Conservation (phyloP, 306 rosid genomes). For the Potentilla sterilis region DNA sequence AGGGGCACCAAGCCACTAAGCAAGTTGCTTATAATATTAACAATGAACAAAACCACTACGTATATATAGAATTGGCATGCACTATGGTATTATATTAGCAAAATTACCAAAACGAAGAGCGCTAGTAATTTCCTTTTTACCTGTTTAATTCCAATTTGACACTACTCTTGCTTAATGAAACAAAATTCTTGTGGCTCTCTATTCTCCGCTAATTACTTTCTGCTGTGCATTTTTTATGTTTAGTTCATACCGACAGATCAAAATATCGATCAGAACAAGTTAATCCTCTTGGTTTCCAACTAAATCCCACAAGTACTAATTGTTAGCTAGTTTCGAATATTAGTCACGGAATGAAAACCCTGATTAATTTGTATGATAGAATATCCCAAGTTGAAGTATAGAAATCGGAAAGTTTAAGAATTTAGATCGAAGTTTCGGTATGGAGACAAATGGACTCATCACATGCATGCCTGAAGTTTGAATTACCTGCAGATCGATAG, state of each 20-base stretch:
- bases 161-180: constrained; percentile 1
- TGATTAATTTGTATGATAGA: background rate
- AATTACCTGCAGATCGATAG: background rate
- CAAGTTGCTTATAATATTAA: constrained; percentile 28
- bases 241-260: background rate
- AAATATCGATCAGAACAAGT: constrained; percentile 11
- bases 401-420: background rate
- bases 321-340: background rate
- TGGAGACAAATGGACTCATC: constrained; percentile 27
- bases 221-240: background rate
- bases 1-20: constrained; percentile 23
- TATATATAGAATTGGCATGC: background rate
- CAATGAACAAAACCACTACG: background rate
- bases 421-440: constrained; percentile 17
- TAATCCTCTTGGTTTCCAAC: constrained; percentile 9
- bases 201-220: background rate
- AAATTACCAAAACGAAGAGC: background rate
- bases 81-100: background rate
- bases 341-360: background rate
- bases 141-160: background rate
- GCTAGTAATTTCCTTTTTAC: background rate
- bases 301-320: constrained; percentile 1
- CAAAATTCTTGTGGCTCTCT: background rate
- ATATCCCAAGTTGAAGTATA: constrained; percentile 27
- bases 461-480: constrained; percentile 20